phyloP scores from a whole-genome alignment of 257 asterid species.

The Nicotiana tabacum region DNA sequence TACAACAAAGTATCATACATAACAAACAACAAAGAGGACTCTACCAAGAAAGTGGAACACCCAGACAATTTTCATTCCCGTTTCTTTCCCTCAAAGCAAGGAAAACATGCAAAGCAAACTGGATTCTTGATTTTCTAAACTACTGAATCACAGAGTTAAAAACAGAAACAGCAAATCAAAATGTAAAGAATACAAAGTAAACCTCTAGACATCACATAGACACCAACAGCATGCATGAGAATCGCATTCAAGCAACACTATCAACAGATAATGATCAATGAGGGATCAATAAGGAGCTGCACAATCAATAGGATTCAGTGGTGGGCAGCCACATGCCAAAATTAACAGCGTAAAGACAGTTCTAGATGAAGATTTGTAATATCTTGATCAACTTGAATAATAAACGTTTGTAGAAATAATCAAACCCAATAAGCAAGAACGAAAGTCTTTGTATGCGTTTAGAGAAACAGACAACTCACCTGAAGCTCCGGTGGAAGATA shows the following conservation, averaged over 20 bases:
- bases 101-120: background rate
- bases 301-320: background rate
- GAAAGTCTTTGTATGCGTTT: background rate
- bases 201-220: background rate
- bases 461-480: slow-evolving; percentile 29
- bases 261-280: background rate
- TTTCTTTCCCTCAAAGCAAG: background rate
- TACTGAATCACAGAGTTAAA: background rate
- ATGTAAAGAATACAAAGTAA: background rate
- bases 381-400: background rate
- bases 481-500: slow-evolving; percentile 99
- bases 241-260: background rate
- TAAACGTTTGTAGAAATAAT: background rate
- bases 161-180: background rate
- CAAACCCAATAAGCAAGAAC: background rate
- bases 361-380: background rate
- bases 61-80: background rate
- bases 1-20: background rate
- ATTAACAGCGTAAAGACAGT: background rate
- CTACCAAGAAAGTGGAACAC: background rate
- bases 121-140: background rate
- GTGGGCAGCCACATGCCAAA: background rate
- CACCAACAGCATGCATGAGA: background rate
- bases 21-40: background rate
- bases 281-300: background rate